A percentile compares a stretch with the other conserved stretches of the same genome.
phyloP scores from a whole-genome alignment of 345 rosid species.

The Eucalyptus guilfoylei region DNA sequence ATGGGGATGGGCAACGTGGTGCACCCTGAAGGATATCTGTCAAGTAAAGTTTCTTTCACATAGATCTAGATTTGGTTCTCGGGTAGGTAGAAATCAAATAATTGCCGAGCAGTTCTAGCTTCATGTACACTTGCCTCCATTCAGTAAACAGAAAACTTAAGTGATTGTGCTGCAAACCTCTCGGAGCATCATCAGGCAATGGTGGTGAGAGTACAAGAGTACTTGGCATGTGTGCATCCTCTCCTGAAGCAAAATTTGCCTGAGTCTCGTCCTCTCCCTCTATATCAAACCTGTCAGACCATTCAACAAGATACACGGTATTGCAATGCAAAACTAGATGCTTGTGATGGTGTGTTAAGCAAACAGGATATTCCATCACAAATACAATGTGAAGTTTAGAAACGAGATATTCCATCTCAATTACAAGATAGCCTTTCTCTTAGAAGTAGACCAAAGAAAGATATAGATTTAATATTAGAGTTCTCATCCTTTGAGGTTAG shows the following conservation, averaged over 20 bases:
- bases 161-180: slow-evolving; percentile 29
- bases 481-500: background rate
- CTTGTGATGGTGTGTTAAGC: background rate
- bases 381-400: background rate
- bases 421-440: background rate
- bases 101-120: background rate
- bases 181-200: slow-evolving; percentile 16
- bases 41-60: background rate
- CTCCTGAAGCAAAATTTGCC: slow-evolving; percentile 33
- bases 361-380: background rate
- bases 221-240: slow-evolving; percentile 30
- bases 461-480: background rate
- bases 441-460: background rate
- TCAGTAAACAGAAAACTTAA: background rate
- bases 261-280: slow-evolving; percentile 62
- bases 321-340: background rate
- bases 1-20: background rate
- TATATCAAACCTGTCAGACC: slow-evolving; percentile 52
- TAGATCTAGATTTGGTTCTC: background rate
- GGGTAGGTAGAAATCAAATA: background rate
- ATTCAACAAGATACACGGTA: background rate
- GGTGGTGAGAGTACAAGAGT: slow-evolving; percentile 44
- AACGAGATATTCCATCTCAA: background rate
- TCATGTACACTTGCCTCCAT: background rate
- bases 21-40: background rate